phyloP scores from a whole-genome alignment of 148 eudicot species.

The Dianthus caryophyllus region DNA sequence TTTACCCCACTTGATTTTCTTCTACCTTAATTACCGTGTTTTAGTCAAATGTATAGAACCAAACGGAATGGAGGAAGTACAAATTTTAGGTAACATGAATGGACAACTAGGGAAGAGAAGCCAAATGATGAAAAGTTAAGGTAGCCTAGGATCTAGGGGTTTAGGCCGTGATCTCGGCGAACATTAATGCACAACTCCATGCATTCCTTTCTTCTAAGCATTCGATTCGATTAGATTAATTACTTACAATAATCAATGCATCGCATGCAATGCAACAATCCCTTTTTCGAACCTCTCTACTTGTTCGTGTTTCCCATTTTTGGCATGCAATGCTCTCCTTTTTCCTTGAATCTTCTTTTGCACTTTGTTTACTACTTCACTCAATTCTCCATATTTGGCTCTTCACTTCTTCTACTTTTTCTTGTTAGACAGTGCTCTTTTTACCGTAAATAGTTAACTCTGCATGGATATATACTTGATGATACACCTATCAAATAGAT shows the following conservation, averaged over 20 bases:
- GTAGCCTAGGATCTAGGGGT: conserved; percentile 23
- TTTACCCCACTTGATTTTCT: too few species aligned
- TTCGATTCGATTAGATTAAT: not conserved
- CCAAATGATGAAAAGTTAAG: not conserved
- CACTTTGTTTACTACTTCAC: conserved; percentile 6
- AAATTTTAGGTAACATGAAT: too few species aligned
- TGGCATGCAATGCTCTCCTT: conserved; percentile 9
- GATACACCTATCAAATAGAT: too few species aligned
- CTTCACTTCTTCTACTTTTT: too few species aligned
- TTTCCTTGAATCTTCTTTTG: conserved; percentile 17
- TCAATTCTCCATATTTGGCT: too few species aligned
- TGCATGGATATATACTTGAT: too few species aligned
- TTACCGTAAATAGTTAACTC: too few species aligned
- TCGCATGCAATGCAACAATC: conserved; percentile 12
- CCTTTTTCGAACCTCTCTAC: conserved; percentile 18
- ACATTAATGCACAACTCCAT: conserved; percentile 18
- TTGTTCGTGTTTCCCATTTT: conserved; percentile 25
- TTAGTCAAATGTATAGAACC: too few species aligned
- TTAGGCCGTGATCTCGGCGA: conserved; percentile 34
- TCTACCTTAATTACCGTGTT: too few species aligned
- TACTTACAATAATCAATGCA: conserved; percentile 20
- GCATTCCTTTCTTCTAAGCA: not conserved
- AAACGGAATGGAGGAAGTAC: too few species aligned
- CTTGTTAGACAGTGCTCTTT: too few species aligned
- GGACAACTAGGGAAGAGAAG: too few species aligned